These are phyloP conservation scores for Ophiostoma ips DNA, from an alignment of 2,329 filamentous ascomycete genomes.

Conservation along the genomic window DNA sequence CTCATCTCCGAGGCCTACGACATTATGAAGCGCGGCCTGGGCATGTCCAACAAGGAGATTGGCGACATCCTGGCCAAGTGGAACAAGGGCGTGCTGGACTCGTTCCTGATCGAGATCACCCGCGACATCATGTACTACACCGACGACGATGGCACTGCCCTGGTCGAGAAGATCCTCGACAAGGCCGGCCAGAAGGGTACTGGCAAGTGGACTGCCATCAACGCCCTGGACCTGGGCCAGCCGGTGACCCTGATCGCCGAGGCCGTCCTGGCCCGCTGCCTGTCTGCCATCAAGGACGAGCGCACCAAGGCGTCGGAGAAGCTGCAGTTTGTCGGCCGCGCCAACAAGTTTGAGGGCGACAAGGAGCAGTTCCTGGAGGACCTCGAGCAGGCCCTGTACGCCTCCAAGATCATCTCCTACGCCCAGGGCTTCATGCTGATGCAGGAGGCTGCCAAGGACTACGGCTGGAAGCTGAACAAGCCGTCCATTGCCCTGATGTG, in stretches of 20 bases:
- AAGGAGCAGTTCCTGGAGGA: constrained; percentile 89
- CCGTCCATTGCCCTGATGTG: constrained; percentile 99
- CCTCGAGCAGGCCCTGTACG: constrained; percentile 96
- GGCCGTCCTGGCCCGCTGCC: constrained; percentile 86
- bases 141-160: constrained; percentile 77
- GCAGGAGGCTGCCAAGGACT: constrained; percentile 94
- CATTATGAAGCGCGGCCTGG: constrained; percentile 97
- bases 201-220: constrained; percentile 99
- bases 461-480: constrained; percentile 99
- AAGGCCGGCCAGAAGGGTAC: constrained; percentile 98
- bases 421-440: constrained; percentile 99
- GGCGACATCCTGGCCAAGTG: constrained; percentile 87
- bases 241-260: constrained; percentile 96
- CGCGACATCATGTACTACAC: constrained; percentile 98
- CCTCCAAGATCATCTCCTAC: constrained; percentile 99
- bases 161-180: constrained; percentile 98
- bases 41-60: constrained; percentile 83
- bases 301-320: constrained; percentile 67
- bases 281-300: constrained; percentile 90
- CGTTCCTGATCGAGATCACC: constrained; percentile 98
- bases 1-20: constrained; percentile 99
- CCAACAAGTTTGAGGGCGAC: constrained; percentile 73
- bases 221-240: constrained; percentile 95
- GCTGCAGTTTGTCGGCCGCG: constrained; percentile 61
- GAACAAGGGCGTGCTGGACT: constrained; percentile 98